phyloP scores from a whole-genome alignment of 768 basidiomycete genomes.

The Boletus speciosus region DNA sequence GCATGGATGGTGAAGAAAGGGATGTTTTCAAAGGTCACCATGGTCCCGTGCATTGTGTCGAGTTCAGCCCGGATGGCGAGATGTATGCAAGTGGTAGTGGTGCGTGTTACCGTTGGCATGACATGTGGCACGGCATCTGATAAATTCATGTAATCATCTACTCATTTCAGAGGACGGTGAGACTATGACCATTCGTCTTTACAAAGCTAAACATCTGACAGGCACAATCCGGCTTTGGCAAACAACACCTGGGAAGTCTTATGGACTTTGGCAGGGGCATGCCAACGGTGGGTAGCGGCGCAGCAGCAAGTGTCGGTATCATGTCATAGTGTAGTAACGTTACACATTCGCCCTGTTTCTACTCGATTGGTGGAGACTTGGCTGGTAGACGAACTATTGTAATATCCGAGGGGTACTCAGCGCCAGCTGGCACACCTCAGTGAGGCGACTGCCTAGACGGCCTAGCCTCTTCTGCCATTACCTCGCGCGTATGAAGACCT shows the following conservation, averaged over 20 bases:
- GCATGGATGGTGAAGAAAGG: slow-evolving; percentile 83
- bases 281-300: slow-evolving; percentile 36
- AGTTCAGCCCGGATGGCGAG: slow-evolving; percentile 95
- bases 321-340: slow-evolving; percentile 7
- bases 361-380: slow-evolving; percentile 10
- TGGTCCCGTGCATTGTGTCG: slow-evolving; percentile 92
- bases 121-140: slow-evolving; percentile 6
- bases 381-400: slow-evolving; percentile 14
- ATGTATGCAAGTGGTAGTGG: slow-evolving; percentile 97
- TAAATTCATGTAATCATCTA: slow-evolving; percentile 3
- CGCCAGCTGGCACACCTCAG: slow-evolving; percentile 9
- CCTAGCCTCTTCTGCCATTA: neutral
- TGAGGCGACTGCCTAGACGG: neutral
- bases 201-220: slow-evolving; percentile 25
- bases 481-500: neutral
- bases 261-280: slow-evolving; percentile 84
- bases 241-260: slow-evolving; percentile 88
- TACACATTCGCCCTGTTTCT: slow-evolving; percentile 9
- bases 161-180: slow-evolving; percentile 65
- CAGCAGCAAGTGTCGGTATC: neutral
- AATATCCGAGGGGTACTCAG: slow-evolving; percentile 14
- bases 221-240: slow-evolving; percentile 97
- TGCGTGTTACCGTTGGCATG: slow-evolving; percentile 39
- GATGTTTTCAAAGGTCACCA: slow-evolving; percentile 96
- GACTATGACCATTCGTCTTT: slow-evolving; percentile 17